Base-by-base conservation (phyloP, 108 stramenopile species). In the Poteriospumella lacustris region DNA sequence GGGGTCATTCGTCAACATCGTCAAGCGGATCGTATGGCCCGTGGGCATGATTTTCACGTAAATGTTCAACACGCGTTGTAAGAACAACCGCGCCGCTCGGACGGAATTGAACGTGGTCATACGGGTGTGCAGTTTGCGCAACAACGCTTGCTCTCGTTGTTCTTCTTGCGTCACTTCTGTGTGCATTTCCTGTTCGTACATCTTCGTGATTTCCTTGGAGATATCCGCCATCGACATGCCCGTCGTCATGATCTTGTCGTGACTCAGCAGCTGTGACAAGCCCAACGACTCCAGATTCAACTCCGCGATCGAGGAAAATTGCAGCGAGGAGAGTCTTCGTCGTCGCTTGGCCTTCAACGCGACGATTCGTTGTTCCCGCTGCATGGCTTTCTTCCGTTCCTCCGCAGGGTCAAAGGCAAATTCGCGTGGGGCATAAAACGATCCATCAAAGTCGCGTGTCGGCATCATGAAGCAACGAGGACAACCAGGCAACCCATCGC, bases 381-480 rank as follows among this genome's bases (percentile, higher is more conserved):
- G n/a, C n/a, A n/a, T n/a, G n/a, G n/a, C n/a, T n/a, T n/a, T n/a
- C n/a, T n/a, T n/a, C n/a, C n/a, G n/a, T n/a, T n/a, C n/a, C n/a
- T n/a, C n/a, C n/a, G n/a, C n/a, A n/a, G n/a, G n/a, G n/a, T n/a
- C n/a, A n/a, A n/a, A n/a, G n/a, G n/a, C n/a, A n/a, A n/a, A n/a
- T n/a, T n/a, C n/a, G n/a, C n/a, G n/a, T n/a, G n/a, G n/a, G n/a
- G n/a, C n/a, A n/a, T n/a, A n/a, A n/a, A n/a, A n/a, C n/a, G n/a
- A n/a, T n/a, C n/a, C n/a, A n/a, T n/a, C n/a, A n/a, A n/a, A n/a
- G n/a, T n/a, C n/a, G n/a, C n/a, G n/a, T n/a, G n/a, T n/a, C n/a
- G 60, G 60, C 24, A 64, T 3, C 60, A 64, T 64, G 60, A 12
- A 73, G 47, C 47, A 73, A 5, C 70, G 26, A 42, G 70, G 70